A percentile compares a stretch with the other conserved stretches of the same genome.
These are phyloP conservation scores for Colletotrichum noveboracense DNA, from an alignment of 2,329 filamentous ascomycete genomes.

Conservation along the genomic window DNA sequence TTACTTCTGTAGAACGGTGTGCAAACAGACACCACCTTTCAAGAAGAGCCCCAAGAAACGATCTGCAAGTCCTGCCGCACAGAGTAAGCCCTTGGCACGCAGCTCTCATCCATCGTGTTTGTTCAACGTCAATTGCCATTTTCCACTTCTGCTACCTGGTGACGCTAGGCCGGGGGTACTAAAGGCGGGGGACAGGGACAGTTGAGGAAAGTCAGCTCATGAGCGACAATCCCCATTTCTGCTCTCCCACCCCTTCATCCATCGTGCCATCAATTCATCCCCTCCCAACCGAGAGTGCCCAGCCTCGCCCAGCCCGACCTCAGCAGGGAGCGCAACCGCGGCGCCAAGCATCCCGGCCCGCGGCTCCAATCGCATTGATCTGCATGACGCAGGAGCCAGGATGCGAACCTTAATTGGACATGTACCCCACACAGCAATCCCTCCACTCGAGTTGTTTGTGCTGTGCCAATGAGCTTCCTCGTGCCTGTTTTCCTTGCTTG, in stretches of 20 bases:
- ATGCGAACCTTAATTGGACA: constrained; percentile 22
- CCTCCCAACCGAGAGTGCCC: neutral
- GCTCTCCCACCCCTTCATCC: neutral
- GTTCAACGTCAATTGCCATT: neutral
- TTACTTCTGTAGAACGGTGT: neutral
- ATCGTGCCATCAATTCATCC: neutral
- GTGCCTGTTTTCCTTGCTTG: constrained; percentile 3
- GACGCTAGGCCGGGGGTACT: neutral
- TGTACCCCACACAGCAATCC: constrained; percentile 15
- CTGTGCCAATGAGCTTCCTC: neutral
- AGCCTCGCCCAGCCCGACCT: neutral
- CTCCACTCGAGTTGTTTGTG: neutral
- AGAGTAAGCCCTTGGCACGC: neutral
- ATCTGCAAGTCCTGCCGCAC: neutral
- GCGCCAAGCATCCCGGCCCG: constrained; percentile 15
- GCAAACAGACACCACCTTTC: neutral
- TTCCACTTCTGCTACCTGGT: neutral
- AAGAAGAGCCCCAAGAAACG: neutral
- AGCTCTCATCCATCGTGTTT: neutral
- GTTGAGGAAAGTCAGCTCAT: neutral
- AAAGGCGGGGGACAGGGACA: neutral
- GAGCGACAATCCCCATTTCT: neutral
- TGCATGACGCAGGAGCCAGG: constrained; percentile 22
- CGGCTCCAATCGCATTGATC: constrained; percentile 18
- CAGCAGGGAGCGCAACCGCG: constrained; percentile 1